Evolutionary conservation across 768 basidiomycete genomes (phyloP).

Genomic region (Pleurotus eryngii): DNA sequence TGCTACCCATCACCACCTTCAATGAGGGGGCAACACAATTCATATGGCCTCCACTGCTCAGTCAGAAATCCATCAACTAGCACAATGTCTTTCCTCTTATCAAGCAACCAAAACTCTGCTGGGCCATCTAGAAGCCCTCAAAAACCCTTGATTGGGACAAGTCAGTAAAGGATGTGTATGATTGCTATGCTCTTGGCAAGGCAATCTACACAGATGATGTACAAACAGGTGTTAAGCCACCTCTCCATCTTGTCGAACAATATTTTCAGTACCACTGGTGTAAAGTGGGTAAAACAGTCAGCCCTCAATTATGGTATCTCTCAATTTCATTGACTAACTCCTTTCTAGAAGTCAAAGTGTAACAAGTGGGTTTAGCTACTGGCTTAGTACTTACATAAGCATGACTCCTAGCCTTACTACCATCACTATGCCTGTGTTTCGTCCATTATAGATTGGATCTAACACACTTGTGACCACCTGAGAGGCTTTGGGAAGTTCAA

Average conservation of each 20-base stretch:
- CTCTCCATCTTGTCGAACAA: conserved; percentile 19
- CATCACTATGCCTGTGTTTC: no score
- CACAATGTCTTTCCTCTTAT: conserved; percentile 19
- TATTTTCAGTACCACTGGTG: conserved; percentile 17
- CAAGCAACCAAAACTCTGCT: conserved; percentile 18
- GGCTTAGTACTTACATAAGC: no score
- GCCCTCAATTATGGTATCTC: not conserved
- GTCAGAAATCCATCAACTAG: conserved; percentile 19
- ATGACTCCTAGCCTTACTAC: no score
- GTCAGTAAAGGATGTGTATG: conserved; percentile 16
- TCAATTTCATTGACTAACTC: no score
- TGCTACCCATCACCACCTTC: conserved; percentile 18
- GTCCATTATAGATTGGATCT: no score
- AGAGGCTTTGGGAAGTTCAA: no score
- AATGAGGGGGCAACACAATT: conserved; percentile 12
- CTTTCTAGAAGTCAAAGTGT: no score
- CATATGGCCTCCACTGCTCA: conserved; percentile 18
- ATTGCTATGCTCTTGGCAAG: conserved; percentile 17
- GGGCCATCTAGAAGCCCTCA: conserved; percentile 22
- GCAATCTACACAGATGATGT: conserved; percentile 11
- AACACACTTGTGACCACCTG: no score
- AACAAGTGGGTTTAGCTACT: no score
- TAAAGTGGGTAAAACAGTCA: conserved; percentile 41
- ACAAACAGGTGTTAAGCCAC: conserved; percentile 23
- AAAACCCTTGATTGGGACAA: conserved; percentile 17